Percentiles rank a stretch among this genome's conserved stretches.
These are phyloP conservation scores for Paraphaeosphaeria minitans DNA, from an alignment of 2,329 filamentous ascomycete species.

Conservation along the genomic window DNA sequence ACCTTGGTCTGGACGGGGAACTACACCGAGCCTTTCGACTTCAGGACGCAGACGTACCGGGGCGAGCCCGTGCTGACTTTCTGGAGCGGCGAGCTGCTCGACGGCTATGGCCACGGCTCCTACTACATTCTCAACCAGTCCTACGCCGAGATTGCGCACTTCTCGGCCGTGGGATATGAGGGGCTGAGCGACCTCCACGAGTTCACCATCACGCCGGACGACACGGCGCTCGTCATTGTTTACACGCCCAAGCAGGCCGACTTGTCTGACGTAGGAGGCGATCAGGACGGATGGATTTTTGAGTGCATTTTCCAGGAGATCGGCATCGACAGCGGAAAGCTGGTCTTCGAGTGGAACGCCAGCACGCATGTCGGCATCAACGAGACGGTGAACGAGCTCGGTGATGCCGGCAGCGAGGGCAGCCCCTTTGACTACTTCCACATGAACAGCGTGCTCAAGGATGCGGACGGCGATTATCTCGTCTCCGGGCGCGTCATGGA, in stretches of 20 bases:
- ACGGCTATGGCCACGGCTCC: slow-evolving; percentile 12
- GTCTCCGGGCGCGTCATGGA: slow-evolving; percentile 27
- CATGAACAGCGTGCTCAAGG: slow-evolving; percentile 42
- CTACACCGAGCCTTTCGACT: slow-evolving; percentile 27
- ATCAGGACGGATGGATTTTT: slow-evolving; percentile 48
- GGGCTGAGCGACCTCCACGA: slow-evolving; percentile 50
- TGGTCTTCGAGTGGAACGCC: slow-evolving; percentile 50
- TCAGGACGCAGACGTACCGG: slow-evolving; percentile 27
- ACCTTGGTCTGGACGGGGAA: slow-evolving; percentile 27
- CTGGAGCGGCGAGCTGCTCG: slow-evolving; percentile 20
- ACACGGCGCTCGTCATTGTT: slow-evolving; percentile 51
- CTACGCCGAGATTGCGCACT: slow-evolving; percentile 23
- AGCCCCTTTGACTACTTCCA: slow-evolving; percentile 50
- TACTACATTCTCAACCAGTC: slow-evolving; percentile 25
- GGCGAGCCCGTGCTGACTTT: slow-evolving; percentile 29
- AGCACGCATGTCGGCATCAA: slow-evolving; percentile 41
- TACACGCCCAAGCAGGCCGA: slow-evolving; percentile 49
- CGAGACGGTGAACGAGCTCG: slow-evolving; percentile 29
- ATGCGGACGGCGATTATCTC: slow-evolving; percentile 28
- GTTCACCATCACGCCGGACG: slow-evolving; percentile 50
- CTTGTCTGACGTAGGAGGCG: slow-evolving; percentile 45
- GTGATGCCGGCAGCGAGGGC: slow-evolving; percentile 32
- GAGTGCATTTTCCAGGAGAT: slow-evolving; percentile 54
- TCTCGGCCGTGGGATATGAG: slow-evolving; percentile 19
- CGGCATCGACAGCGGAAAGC: slow-evolving; percentile 47